Evolutionary conservation across 2,329 filamentous ascomycete species (phyloP).

Genomic region (Diaporthe sp.): DNA sequence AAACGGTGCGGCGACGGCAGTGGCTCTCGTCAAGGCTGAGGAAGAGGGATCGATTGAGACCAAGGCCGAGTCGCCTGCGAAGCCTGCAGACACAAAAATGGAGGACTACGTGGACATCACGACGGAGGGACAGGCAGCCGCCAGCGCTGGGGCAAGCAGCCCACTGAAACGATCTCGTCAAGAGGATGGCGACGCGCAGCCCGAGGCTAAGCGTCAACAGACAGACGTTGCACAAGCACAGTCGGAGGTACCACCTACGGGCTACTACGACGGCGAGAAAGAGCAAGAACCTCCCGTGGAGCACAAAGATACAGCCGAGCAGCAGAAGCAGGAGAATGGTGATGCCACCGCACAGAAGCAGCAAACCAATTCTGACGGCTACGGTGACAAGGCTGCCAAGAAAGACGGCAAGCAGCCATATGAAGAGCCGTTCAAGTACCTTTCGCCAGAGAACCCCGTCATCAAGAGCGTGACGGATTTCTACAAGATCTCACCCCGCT

Average conservation of each 20-base stretch:
- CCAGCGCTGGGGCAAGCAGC: slow-evolving; percentile 9
- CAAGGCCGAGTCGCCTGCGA: slow-evolving; percentile 33
- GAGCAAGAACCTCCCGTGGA: slow-evolving; percentile 20
- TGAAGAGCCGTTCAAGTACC: slow-evolving; percentile 96
- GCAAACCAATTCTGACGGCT: slow-evolving; percentile 40
- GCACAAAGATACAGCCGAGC: slow-evolving; percentile 21
- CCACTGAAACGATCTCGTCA: slow-evolving; percentile 36
- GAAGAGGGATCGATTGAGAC: slow-evolving; percentile 22
- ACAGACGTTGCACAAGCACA: slow-evolving; percentile 34
- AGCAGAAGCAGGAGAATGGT: slow-evolving; percentile 19
- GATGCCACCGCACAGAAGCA: slow-evolving; percentile 32
- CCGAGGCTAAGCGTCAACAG: slow-evolving; percentile 32
- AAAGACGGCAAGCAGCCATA: slow-evolving; percentile 63
- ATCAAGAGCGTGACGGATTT: slow-evolving; percentile 83
- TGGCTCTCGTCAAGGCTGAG: slow-evolving; percentile 27
- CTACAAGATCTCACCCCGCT: slow-evolving; percentile 84
- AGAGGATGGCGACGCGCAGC: slow-evolving; percentile 26
- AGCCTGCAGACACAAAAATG: slow-evolving; percentile 37
- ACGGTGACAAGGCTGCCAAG: slow-evolving; percentile 45
- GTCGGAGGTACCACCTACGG: slow-evolving; percentile 31
- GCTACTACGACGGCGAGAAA: slow-evolving; percentile 33
- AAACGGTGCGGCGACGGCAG: slow-evolving; percentile 19
- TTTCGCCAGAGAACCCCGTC: slow-evolving; percentile 78
- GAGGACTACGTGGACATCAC: slow-evolving; percentile 35
- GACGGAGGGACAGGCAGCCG: slow-evolving; percentile 5